Base-by-base conservation (phyloP, 2,329 filamentous ascomycete species). In the Cercospora zeae-maydis region DNA sequence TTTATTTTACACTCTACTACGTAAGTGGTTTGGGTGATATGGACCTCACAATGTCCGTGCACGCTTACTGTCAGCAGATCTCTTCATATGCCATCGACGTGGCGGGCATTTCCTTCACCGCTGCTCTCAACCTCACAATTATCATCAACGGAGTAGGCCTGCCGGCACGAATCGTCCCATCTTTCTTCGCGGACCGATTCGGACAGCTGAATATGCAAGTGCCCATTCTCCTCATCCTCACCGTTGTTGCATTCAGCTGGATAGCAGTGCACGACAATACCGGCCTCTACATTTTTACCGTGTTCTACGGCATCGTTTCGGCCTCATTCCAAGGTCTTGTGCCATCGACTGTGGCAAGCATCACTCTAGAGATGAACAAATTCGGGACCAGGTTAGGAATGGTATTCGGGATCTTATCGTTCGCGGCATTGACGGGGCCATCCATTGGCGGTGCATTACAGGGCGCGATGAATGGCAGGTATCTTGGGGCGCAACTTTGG, bases 81-180 rank as follows among this genome's bases (percentile, higher is more conserved):
- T 71, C 72, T 8, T 73, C 74, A 6, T 80, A 75, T 62, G 78
- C 74, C 11, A 67, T 74, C 30, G 63, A 73, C 30, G 67, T 66
- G 5, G 63, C 74, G 10, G 68, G 66, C 33, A 76, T 86, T 58
- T 76, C 80, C 4, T 80, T 82, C 53, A 73, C 75, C 1, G 77
- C 81, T 2, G 81, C 83, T 6, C 79, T 85, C 47, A 79, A 78
- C 19, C 76, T 88, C 2, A 78, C 88, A 1, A 78, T 88, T 59
- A 78, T 87, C 45, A 77, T 82, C 13, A 87, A 88, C 67, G 84
- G 80, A 11, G 76, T 84, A n/a, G 84, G 85, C 3, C 75, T 87
- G 1, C 75, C 83, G 0, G 78, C 80, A 2, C 83, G 86, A 1
- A 72, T 85, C 0, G 69, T 85, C 0, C 79, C 82, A 0, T 80